Conservation (phyloP, 257 asterid genomes). For the Coffea eugenioides region DNA sequence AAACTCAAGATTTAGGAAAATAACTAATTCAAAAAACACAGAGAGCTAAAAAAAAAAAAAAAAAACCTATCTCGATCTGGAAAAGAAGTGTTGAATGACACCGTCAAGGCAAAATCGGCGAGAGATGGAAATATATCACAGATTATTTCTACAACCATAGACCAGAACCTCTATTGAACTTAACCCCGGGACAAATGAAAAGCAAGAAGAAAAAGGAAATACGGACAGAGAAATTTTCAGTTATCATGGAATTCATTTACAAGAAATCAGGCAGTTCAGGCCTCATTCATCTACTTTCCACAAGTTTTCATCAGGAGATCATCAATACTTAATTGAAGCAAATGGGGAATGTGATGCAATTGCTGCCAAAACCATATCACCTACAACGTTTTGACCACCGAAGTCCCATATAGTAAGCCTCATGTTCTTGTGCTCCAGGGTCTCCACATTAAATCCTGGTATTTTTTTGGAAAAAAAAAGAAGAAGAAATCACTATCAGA, state of each 20-base stretch:
- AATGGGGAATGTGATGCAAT: neutral
- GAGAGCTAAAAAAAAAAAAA: too few species aligned
- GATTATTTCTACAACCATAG: neutral
- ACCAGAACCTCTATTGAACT: neutral
- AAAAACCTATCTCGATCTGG: too few species aligned
- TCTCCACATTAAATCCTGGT: slow-evolving; percentile 55
- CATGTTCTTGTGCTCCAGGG: slow-evolving; percentile 57
- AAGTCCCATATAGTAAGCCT: slow-evolving; percentile 63
- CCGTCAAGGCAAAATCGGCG: neutral
- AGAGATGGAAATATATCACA: neutral
- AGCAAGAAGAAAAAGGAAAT: too few species aligned
- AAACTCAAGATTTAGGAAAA: neutral
- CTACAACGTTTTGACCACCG: slow-evolving; percentile 56
- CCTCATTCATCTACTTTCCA: neutral
- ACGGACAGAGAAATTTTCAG: neutral
- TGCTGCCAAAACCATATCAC: neutral
- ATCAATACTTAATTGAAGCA: neutral
- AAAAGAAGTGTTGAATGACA: too few species aligned
- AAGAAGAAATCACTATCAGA: neutral
- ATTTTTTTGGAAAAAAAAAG: neutral
- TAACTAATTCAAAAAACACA: neutral
- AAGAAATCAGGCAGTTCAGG: neutral
- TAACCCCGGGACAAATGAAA: neutral
- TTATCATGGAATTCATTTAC: neutral
- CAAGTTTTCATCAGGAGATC: neutral